phyloP scores from a whole-genome alignment of 176 grass and related monocot genomes.

The Musa troglodytarum region DNA sequence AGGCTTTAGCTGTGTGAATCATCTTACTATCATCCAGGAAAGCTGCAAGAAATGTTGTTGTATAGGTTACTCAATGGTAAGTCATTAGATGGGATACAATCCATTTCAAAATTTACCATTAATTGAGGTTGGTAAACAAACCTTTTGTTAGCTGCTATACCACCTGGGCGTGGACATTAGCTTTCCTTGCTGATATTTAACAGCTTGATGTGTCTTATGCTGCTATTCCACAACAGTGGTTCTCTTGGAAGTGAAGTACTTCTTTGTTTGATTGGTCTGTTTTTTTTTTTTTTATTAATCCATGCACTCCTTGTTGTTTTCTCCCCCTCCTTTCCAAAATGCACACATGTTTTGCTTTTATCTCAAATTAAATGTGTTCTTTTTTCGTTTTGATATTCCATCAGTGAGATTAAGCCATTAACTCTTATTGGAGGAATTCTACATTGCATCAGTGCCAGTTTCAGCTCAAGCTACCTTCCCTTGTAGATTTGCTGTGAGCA shows the following conservation, averaged over 20 bases:
- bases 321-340: background rate
- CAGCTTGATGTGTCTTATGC: background rate
- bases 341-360: background rate
- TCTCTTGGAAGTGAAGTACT: too few species aligned
- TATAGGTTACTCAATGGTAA: too few species aligned
- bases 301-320: too few species aligned
- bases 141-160: background rate
- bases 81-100: background rate
- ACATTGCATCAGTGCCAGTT: conserved; percentile 73
- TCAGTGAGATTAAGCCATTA: too few species aligned
- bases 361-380: background rate
- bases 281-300: too few species aligned
- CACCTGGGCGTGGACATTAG: background rate
- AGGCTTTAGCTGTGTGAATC: too few species aligned
- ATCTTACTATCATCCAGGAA: too few species aligned
- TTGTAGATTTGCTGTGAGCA: conserved; percentile 79
- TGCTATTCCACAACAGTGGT: background rate
- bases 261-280: too few species aligned
- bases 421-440: conserved; percentile 43
- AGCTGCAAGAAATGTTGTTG: too few species aligned
- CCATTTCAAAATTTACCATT: background rate
- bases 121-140: background rate
- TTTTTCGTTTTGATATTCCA: conserved; percentile 5
- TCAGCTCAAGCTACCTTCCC: conserved; percentile 88
- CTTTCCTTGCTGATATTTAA: background rate